Evolutionary conservation across 1,284 basidiomycete genomes (phyloP).

Genomic region (Phenoliferia sp.): DNA sequence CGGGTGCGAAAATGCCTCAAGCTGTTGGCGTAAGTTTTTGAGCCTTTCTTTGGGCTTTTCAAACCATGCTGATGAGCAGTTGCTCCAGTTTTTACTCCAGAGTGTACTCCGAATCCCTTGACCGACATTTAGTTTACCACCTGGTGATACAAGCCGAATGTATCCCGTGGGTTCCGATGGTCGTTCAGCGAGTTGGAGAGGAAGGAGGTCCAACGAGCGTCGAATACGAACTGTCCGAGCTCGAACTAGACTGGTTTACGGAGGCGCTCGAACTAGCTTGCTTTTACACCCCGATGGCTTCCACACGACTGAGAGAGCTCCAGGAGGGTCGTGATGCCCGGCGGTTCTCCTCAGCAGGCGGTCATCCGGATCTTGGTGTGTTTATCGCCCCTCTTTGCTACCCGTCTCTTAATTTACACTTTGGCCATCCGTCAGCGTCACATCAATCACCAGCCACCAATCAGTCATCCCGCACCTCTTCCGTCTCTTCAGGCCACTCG

Average conservation of each 20-base stretch:
- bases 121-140: constrained; percentile 20
- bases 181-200: constrained; percentile 22
- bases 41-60: neutral
- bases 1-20: constrained; percentile 24
- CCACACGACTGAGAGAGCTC: constrained; percentile 12
- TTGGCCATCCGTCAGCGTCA: no score
- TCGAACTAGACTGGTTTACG: constrained; percentile 29
- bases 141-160: constrained; percentile 27
- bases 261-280: constrained; percentile 25
- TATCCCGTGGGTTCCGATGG: constrained; percentile 25
- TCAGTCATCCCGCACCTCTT: no score
- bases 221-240: constrained; percentile 27
- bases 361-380: no score
- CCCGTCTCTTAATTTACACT: no score
- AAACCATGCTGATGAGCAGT: neutral
- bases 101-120: neutral
- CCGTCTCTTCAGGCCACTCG: neutral
- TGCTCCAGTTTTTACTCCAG: constrained; percentile 27
- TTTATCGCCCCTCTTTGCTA: no score
- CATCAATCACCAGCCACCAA: neutral
- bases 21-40: constrained; percentile 2
- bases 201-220: constrained; percentile 10
- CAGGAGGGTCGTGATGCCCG: constrained; percentile 3
- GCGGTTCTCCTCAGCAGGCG: neutral
- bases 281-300: constrained; percentile 28